These are phyloP conservation scores for Thermothielavioides terrestris DNA, from an alignment of 495 filamentous ascomycete species.

Conservation along the genomic window DNA sequence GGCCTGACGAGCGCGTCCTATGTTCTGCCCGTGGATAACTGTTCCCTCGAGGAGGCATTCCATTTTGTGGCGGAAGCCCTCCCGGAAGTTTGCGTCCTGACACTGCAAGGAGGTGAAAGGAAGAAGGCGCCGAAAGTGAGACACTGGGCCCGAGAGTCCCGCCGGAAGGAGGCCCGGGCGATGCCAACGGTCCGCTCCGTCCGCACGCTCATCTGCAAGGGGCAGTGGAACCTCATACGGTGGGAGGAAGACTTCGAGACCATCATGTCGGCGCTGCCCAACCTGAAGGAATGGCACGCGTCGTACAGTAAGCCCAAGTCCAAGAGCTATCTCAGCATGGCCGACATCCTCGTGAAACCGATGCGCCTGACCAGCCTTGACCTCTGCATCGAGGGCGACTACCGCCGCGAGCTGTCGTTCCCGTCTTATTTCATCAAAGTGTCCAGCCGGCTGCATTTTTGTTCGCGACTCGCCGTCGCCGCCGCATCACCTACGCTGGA, in stretches of 20 bases:
- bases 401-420: slow-evolving; percentile 48
- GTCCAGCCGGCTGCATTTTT: slow-evolving; percentile 47
- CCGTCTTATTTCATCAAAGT: slow-evolving; percentile 48
- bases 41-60: slow-evolving; percentile 60
- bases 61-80: slow-evolving; percentile 48
- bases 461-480: slow-evolving; percentile 45
- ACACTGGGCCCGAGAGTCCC: slow-evolving; percentile 40
- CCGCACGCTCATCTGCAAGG: slow-evolving; percentile 58
- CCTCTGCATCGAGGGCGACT: slow-evolving; percentile 59
- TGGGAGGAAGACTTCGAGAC: slow-evolving; percentile 53
- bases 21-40: slow-evolving; percentile 51
- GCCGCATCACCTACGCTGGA: slow-evolving; percentile 49
- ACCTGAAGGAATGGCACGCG: slow-evolving; percentile 60
- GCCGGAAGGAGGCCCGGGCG: slow-evolving; percentile 12
- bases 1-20: slow-evolving; percentile 45
- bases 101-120: slow-evolving; percentile 67
- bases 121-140: slow-evolving; percentile 58
- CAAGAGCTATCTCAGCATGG: slow-evolving; percentile 58
- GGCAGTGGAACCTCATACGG: slow-evolving; percentile 68
- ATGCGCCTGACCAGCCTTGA: slow-evolving; percentile 50
- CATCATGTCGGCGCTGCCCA: slow-evolving; percentile 52
- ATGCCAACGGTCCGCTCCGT: slow-evolving; percentile 30
- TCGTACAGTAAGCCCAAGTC: slow-evolving; percentile 61
- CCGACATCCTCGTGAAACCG: slow-evolving; percentile 45
- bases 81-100: slow-evolving; percentile 52